Base-by-base conservation (phyloP, 2,329 filamentous ascomycete genomes). In the Neofusicoccum kwambonambiense region DNA sequence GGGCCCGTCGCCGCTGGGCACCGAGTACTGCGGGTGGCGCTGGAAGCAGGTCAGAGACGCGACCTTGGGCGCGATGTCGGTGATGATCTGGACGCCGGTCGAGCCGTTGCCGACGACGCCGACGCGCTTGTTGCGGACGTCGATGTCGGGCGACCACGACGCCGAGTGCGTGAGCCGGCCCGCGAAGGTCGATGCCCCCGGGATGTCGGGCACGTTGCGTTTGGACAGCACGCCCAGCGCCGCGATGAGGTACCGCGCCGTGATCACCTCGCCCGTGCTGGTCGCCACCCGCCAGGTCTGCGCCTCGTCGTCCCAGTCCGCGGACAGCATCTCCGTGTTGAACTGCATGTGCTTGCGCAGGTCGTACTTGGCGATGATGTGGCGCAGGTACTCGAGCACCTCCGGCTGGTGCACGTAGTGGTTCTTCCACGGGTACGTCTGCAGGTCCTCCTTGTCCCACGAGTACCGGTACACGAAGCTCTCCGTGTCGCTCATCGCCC, bases 311-410 rank as follows among this genome's bases (percentile, higher is more conserved):
- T 78, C 71, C 68, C 72, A 82, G 1, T 69, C 66, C 1, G 77
- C 77, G 0, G 69, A 69, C 4, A 66, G 66, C 9, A 81, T 67
- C 41, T 71, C 70, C 0, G 78, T 81, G 54, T 80, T 71, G 72
- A 82, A 81, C 13, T 75, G 72, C 47, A 82, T 79, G 61, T 79
- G 61, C 19, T 72, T 69, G 4, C 73, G 69, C 4, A 82, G 67
- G 39, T 77, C 66, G 63, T 76, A 71, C 58, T 70, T 72, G 31
- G 74, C 70, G 3, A 70, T 69, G 7, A 80, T 71, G 44, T 75
- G 71, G 15, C 75, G 61, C 8, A 78, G 68, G 57, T 80, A 80
- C 8, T 60, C 67, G 2, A 76, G 70, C 1, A 75, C 70, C 22
- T 80, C 75, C 5, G 73, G 69, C 45, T 77, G 73, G 1, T 72